A percentile compares a stretch with the other conserved stretches of the same genome.
Conservation (phyloP, 2,329 filamentous ascomycete genomes). For the Colletotrichum destructivum region DNA sequence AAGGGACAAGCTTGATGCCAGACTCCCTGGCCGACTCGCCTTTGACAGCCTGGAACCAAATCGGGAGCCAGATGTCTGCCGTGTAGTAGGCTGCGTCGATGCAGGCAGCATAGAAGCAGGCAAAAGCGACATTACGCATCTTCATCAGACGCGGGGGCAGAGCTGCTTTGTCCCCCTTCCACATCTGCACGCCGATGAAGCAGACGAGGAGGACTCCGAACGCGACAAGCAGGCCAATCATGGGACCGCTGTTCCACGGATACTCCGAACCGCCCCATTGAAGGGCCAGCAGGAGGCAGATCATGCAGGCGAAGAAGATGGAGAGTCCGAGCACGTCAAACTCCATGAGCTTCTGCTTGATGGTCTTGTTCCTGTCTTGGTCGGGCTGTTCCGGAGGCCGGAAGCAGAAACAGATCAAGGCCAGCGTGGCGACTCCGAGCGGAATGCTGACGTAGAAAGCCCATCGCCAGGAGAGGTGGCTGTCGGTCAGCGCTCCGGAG, state of each 20-base stretch:
- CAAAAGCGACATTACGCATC: conserved; percentile 47
- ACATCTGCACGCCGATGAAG: conserved; percentile 53
- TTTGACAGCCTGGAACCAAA: conserved; percentile 55
- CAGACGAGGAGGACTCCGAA: conserved; percentile 49
- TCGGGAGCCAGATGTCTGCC: conserved; percentile 52
- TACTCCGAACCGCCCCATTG: conserved; percentile 59
- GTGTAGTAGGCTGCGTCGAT: conserved; percentile 48
- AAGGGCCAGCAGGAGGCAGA: conserved; percentile 62
- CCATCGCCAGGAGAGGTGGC: conserved; percentile 53
- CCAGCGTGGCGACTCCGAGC: conserved; percentile 45
- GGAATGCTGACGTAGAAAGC: conserved; percentile 49
- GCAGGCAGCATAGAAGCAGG: conserved; percentile 45
- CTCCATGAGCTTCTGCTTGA: conserved; percentile 42
- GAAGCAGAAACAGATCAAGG: conserved; percentile 49
- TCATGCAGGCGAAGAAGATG: conserved; percentile 44
- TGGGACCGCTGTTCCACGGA: conserved; percentile 50
- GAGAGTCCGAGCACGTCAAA: conserved; percentile 46
- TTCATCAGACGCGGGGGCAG: conserved; percentile 53
- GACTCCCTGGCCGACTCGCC: conserved; percentile 50
- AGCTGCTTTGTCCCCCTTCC: conserved; percentile 53
- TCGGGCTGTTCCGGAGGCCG: conserved; percentile 22
- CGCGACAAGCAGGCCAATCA: conserved; percentile 54
- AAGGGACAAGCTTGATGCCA: conserved; percentile 51
- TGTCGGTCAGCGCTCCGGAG: conserved; percentile 49
- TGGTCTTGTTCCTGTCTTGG: conserved; percentile 32